These are phyloP conservation scores for Moesziomyces parantarcticus DNA, from an alignment of 1,284 basidiomycete genomes.

Conservation along the genomic window DNA sequence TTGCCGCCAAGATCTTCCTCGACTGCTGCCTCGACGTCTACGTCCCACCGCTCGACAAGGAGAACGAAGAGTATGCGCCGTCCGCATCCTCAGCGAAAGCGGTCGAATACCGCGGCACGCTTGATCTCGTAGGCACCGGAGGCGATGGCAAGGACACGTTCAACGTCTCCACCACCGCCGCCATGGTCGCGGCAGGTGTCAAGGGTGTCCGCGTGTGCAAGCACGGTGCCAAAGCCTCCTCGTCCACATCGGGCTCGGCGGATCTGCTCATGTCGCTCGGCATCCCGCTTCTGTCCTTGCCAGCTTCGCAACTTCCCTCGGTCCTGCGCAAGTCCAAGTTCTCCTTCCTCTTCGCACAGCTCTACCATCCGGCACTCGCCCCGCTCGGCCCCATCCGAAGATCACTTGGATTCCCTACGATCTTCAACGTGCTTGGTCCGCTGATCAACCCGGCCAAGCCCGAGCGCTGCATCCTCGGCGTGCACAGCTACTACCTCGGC, in stretches of 20 bases:
- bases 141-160: constrained; percentile 97
- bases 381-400: constrained; percentile 86
- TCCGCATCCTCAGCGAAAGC: constrained; percentile 1
- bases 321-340: constrained; percentile 73
- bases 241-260: constrained; percentile 92
- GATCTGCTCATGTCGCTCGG: constrained; percentile 88
- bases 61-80: constrained; percentile 13
- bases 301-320: constrained; percentile 70
- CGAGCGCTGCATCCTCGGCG: constrained; percentile 83
- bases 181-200: constrained; percentile 91
- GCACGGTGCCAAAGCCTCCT: constrained; percentile 94
- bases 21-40: constrained; percentile 46
- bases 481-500: constrained; percentile 86
- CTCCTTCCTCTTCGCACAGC: constrained; percentile 90
- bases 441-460: constrained; percentile 92
- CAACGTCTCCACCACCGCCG: constrained; percentile 96
- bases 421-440: constrained; percentile 96
- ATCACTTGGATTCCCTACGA: constrained; percentile 89
- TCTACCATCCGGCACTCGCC: constrained; percentile 90
- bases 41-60: constrained; percentile 24
- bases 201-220: constrained; percentile 88
- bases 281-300: constrained; percentile 78
- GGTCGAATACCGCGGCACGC: constrained; percentile 50
- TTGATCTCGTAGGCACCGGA: constrained; percentile 77
- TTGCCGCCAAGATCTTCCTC: constrained; percentile 58